These are phyloP conservation scores for Pseudocercospora crystallina DNA, from an alignment of 2,329 filamentous ascomycete genomes.

Conservation along the genomic window DNA sequence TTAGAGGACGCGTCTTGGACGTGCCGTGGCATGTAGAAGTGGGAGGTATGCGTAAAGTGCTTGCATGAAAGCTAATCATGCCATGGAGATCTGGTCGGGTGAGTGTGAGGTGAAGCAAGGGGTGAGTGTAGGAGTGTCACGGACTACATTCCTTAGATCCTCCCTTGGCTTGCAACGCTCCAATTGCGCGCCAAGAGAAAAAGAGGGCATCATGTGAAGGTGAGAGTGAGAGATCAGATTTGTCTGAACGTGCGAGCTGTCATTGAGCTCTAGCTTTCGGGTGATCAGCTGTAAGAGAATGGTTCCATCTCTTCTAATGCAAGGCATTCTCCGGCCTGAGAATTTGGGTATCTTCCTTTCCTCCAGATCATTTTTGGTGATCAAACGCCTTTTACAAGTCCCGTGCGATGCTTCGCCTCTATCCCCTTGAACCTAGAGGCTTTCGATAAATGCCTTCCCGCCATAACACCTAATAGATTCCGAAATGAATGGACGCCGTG, in stretches of 20 bases:
- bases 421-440: not conserved
- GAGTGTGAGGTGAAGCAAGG: slow-evolving; percentile 1
- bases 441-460: not conserved
- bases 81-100: too few relatives aligned
- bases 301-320: slow-evolving; percentile 7
- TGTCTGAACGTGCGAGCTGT: not conserved
- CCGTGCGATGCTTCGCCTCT: too few relatives aligned
- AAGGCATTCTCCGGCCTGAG: slow-evolving; percentile 10
- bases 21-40: too few relatives aligned
- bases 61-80: not conserved
- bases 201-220: too few relatives aligned
- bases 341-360: slow-evolving; percentile 8
- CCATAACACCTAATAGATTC: slow-evolving; percentile 7
- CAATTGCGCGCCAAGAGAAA: too few relatives aligned
- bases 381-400: too few relatives aligned
- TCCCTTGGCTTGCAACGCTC: not conserved
- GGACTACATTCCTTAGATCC: not conserved
- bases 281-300: too few relatives aligned
- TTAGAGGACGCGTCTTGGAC: too few relatives aligned
- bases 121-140: not conserved
- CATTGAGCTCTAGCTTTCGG: not conserved
- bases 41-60: not conserved
- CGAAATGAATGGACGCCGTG: slow-evolving; percentile 6
- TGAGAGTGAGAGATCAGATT: too few relatives aligned
- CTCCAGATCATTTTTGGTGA: not conserved